Base-by-base conservation (phyloP, 2,329 filamentous ascomycete genomes). In the Colletotrichum australisinense region DNA sequence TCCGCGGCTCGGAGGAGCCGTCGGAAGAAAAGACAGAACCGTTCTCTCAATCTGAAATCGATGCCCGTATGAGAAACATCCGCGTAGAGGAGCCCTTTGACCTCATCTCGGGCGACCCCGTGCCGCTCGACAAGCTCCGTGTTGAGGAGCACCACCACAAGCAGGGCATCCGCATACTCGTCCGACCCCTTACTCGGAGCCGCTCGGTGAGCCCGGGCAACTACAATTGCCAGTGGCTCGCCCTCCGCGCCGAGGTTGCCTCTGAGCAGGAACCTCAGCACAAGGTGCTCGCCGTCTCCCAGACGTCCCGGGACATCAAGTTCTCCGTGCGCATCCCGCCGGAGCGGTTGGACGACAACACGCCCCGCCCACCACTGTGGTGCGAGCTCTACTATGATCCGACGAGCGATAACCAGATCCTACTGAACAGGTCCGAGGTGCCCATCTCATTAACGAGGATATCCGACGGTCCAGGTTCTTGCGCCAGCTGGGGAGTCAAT, bases 301-400 rank as follows among this genome's bases (percentile, higher is more conserved):
- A 91, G 82, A 91, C 89, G 5, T 84, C 86, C 74, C 86, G 86
- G 77, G 88, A 91, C 79, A 89, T 90, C 84, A 90, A 89, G 74
- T 90, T 90, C 77, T 88, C 87, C 52, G 88, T 91, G 73, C 84
- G 86, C 63, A 88, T 91, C 69, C 89, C 88, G 5, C 84, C 85
- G 19, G 85, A 87, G 69, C 82, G 81, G 63, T 80, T 82, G 53
- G 83, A 86, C 70, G 81, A 81, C 56, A 83, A 84, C 57, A 81
- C 80, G 9, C 79, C 82, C 8, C 82, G 86, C 19, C 87, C 88
- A 19, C 84, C 86, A 5, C 76, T 91, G n/a, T 90, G 87, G 87
- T 90, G 88, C 78, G 88, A 90, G 78, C 82, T 91, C 46, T 91
- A 90, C 76, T 91, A 90, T 76, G 88, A 91, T 78, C 88, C 89